Conservation (phyloP, 2,329 filamentous ascomycete genomes). For the Huntiella moniliformis region DNA sequence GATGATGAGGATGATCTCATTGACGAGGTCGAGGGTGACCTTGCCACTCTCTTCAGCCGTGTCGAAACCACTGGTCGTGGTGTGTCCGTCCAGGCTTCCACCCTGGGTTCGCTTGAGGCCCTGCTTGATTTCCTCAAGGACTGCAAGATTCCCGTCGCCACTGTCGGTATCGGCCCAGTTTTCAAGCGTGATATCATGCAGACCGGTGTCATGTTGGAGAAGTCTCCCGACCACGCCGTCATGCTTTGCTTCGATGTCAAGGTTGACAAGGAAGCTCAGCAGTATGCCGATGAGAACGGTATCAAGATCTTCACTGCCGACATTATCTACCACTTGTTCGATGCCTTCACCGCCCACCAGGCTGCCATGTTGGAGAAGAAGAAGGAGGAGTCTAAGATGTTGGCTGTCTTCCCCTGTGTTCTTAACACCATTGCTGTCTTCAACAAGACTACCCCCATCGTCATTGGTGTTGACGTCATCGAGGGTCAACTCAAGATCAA, state of each 20-base stretch:
- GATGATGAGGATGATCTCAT: conserved; percentile 95
- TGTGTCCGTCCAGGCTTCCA: conserved; percentile 94
- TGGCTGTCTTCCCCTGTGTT: conserved; percentile 93
- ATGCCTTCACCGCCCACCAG: conserved; percentile 93
- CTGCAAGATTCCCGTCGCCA: conserved; percentile 92
- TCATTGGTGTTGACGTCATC: conserved; percentile 86
- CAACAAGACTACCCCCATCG: conserved; percentile 94
- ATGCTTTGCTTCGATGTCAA: conserved; percentile 99
- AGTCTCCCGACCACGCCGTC: conserved; percentile 84
- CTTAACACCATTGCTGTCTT: conserved; percentile 81
- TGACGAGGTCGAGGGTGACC: conserved; percentile 89
- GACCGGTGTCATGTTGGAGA: conserved; percentile 90
- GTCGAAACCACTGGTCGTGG: conserved; percentile 84
- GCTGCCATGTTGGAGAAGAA: conserved; percentile 67
- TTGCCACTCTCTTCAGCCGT: conserved; percentile 75
- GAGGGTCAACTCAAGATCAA: conserved; percentile 74
- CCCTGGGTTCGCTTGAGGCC: conserved; percentile 88
- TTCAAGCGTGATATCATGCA: conserved; percentile 97
- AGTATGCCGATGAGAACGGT: conserved; percentile 80
- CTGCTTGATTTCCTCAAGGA: conserved; percentile 88
- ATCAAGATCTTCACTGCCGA: conserved; percentile 98
- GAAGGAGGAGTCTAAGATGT: conserved; percentile 89
- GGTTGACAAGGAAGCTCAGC: conserved; percentile 86
- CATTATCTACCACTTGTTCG: conserved; percentile 98
- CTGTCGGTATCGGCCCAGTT: conserved; percentile 92